Evolutionary conservation across 2,329 filamentous ascomycete species (phyloP), one percentile per base, ranked within the genome.

Genomic region (Sphaceloma murrayae): DNA sequence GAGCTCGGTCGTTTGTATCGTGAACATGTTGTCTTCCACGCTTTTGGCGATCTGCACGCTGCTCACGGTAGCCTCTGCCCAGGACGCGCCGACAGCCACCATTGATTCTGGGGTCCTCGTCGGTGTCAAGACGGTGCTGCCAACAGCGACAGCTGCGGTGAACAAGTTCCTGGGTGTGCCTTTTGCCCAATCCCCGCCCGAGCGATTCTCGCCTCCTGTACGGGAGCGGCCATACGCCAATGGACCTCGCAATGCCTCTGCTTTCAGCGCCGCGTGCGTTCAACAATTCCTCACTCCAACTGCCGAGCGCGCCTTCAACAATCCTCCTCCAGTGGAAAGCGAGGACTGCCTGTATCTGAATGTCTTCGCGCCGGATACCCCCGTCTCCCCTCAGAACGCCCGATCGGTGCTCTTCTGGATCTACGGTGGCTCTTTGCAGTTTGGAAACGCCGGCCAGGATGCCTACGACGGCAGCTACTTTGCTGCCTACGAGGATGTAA

Each of bases 321-420:
- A 48, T 11, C 58, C 59, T 1, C 32, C 52, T 5, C 57, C 58
- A 6, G 45, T 45, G 21, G 60, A 62, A 42, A 58, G 55, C 40
- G 60, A 62, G 46, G 60, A 63, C 45, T 62, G 59, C 43, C 45
- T 54, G 17, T 60, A 60, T 42, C 47, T 62, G 18, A 62, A 62
- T 31, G 52, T 62, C 8, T 62, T 56, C 26, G 51, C 56, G 6
- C 59, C 60, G 9, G 52, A 51, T n/a, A 51, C 54, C 13, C 52
- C 54, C 13, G 42, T 45, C 30, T 46, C 57, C 1, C 52, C 55
- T 8, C 38, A 49, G 5, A 54, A 52, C 32, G 57, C 56, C 2
- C 48, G 56, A 10, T 27, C 57, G 7, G 60, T 62, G 2, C 21
- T 62, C 44, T 61, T 62, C 51, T 62, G 58, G 57, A 53, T 62